Conservation (phyloP, 2,329 filamentous ascomycete species). For the Metarhizium rileyi region DNA sequence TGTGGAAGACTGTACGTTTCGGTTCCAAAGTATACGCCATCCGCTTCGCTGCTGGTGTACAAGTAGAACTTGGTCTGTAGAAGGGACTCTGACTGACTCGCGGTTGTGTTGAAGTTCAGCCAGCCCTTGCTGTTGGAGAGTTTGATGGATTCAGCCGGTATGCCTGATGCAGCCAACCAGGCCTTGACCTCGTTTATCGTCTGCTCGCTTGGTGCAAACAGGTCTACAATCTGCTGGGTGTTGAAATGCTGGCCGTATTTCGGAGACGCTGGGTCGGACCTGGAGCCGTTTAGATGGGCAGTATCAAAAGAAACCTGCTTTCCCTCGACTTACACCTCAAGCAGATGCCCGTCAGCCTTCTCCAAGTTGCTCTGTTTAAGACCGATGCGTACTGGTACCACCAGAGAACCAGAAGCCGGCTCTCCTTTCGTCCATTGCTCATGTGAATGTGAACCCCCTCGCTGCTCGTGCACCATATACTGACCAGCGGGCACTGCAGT, state of each 20-base stretch:
- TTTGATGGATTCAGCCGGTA: slow-evolving; percentile 34
- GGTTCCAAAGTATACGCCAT: slow-evolving; percentile 28
- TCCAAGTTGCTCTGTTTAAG: too few species aligned
- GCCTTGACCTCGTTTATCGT: slow-evolving; percentile 38
- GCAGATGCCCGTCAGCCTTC: slow-evolving; percentile 11
- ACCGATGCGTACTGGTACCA: too few species aligned
- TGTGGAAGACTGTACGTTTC: slow-evolving; percentile 31
- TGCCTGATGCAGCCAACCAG: slow-evolving; percentile 45
- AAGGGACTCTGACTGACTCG: slow-evolving; percentile 41
- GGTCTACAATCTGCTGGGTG: slow-evolving; percentile 29
- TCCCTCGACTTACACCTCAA: slow-evolving; percentile 22
- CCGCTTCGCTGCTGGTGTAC: slow-evolving; percentile 29
- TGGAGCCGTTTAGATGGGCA: slow-evolving; percentile 12
- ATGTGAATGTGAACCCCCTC: too few species aligned
- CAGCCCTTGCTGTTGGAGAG: slow-evolving; percentile 43
- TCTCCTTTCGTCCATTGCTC: too few species aligned
- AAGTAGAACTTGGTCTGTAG: slow-evolving; percentile 43
- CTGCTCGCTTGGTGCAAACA: slow-evolving; percentile 32
- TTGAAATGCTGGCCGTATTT: slow-evolving; percentile 40
- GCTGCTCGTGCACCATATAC: too few species aligned
- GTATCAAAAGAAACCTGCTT: neutral
- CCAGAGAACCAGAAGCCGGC: too few species aligned
- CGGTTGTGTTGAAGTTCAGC: slow-evolving; percentile 44
- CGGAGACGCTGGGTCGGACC: slow-evolving; percentile 28
- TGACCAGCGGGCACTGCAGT: too few species aligned